Evolutionary conservation across 1,284 basidiomycete species (phyloP), one percentile per base, ranked within the genome.

Genomic region (Cryptococcus hybrid): DNA sequence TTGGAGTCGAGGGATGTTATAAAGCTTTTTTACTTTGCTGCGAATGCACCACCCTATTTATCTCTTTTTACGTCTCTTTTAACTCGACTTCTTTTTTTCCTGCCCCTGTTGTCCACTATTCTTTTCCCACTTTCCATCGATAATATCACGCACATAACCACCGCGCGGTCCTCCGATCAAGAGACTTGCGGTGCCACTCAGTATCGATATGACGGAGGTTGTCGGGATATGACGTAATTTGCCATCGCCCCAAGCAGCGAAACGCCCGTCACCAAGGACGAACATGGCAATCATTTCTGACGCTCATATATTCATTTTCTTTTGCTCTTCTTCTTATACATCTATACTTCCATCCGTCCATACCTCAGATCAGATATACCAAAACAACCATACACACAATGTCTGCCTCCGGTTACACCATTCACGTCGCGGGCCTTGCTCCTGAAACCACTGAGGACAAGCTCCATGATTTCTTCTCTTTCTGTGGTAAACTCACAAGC

Each of bases 381-480:
- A 42, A 13, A 36, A 51, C 40, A 15, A 43, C 48, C 15, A 15
- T 40, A 40, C 3, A 42, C 15, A 52, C 36, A 52, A 57, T 57
- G 56, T 47, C 54, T 15, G 38, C 51, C 42, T n/a, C 47, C 8
- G 59, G 59, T 43, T 74, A 73, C 69, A 69, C 70, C 55, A 70
- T 73, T 63, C 66, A 78, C 68, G 78, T 79, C 61, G 59, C 74
- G 36, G 77, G 77, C 60, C 72, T 79, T 61, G 73, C 77, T 5
- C 66, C 74, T 42, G 74, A 76, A 61, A 78, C 75, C 46, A 70
- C 76, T 47, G 75, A 77, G 66, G 70, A 71, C 57, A 78, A 78
- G 66, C 68, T 79, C 51, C 71, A 73, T 58, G 77, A 78, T 65
- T 78, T 79, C 67, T 78, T 74, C 63, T 73, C 70, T 24, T 79